These are phyloP conservation scores for Clathrospora elynae DNA, from an alignment of 2,329 filamentous ascomycete genomes.

Conservation along the genomic window DNA sequence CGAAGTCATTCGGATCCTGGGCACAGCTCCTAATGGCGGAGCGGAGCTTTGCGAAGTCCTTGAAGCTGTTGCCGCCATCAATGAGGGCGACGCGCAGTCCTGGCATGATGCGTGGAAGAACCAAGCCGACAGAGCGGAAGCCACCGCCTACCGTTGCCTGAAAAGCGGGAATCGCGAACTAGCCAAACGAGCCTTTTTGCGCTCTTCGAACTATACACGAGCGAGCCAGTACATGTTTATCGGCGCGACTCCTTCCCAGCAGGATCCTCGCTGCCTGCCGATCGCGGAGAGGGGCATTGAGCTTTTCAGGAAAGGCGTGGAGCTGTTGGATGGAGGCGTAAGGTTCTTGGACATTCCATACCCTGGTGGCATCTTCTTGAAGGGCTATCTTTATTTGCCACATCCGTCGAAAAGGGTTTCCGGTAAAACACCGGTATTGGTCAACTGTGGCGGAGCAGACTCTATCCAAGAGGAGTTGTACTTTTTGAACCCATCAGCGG, in stretches of 20 bases:
- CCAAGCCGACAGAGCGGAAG: not conserved
- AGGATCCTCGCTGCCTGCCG: not conserved
- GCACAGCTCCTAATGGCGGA: constrained; percentile 8
- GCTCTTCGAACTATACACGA: not conserved
- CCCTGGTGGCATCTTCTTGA: not conserved
- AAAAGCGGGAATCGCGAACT: not conserved
- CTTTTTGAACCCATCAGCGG: constrained; percentile 51
- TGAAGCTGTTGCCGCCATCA: constrained; percentile 12
- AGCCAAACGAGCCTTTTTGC: constrained; percentile 10
- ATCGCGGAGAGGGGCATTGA: not conserved
- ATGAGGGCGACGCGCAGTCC: constrained; percentile 8
- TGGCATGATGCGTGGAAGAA: not conserved
- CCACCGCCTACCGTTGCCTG: not conserved
- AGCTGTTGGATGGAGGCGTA: not conserved
- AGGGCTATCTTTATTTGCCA: not conserved
- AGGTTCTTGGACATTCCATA: not conserved
- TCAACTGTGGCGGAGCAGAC: constrained; percentile 12
- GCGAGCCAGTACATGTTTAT: constrained; percentile 6
- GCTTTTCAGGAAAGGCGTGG: not conserved
- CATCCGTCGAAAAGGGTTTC: not conserved
- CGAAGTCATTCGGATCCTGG: constrained; percentile 14
- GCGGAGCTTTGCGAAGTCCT: constrained; percentile 11
- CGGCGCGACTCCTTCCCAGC: too few relatives aligned
- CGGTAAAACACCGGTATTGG: constrained; percentile 5
- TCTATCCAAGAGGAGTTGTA: constrained; percentile 20